A percentile compares a stretch with the other conserved stretches of the same genome.
Conservation (phyloP, 2,329 filamentous ascomycete species). For the Penicillium griseofulvum region DNA sequence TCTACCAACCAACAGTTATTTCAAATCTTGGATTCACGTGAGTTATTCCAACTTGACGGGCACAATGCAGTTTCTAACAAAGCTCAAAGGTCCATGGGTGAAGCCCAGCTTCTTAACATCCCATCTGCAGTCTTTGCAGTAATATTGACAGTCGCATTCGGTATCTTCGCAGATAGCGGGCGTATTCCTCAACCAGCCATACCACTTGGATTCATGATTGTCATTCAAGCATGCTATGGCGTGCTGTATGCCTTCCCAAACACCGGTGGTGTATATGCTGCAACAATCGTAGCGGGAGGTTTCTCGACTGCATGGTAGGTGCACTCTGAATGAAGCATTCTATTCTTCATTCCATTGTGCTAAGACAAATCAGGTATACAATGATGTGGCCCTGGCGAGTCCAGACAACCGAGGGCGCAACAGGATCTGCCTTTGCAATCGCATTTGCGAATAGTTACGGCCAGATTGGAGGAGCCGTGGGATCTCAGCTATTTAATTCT, state of each 20-base stretch:
- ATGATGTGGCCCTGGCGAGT: neutral
- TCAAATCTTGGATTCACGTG: neutral
- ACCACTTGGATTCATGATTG: neutral
- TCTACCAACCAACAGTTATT: neutral
- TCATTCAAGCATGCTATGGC: neutral
- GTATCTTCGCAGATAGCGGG: neutral
- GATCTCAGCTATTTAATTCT: neutral
- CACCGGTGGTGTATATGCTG: neutral
- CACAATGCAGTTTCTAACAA: neutral
- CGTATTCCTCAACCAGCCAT: neutral
- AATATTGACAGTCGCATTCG: neutral
- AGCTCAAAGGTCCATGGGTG: neutral
- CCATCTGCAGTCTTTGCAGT: neutral
- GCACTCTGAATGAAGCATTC: rapidly evolving
- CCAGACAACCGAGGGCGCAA: neutral
- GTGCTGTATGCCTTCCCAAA: neutral
- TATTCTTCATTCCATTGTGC: neutral
- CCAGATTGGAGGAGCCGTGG: neutral
- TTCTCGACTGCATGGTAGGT: neutral
- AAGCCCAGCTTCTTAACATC: neutral
- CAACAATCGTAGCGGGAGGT: neutral
- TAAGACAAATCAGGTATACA: neutral
- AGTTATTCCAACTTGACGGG: neutral
- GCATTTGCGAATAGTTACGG: neutral
- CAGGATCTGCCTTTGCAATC: neutral